phyloP scores from a whole-genome alignment of 2,329 filamentous ascomycete species.

The Trichoderma oligosporum region DNA sequence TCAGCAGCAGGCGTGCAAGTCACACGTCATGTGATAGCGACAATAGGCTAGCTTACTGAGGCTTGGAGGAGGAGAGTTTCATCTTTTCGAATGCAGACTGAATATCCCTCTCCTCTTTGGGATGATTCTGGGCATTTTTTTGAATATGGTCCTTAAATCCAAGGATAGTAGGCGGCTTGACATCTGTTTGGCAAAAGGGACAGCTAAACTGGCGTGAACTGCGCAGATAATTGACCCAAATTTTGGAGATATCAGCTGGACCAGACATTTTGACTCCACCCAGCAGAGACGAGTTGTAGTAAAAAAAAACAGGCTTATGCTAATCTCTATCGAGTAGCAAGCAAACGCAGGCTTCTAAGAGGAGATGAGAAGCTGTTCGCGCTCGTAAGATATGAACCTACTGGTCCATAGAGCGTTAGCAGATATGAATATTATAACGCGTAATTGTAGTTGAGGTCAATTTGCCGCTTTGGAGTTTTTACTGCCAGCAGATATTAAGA shows the following conservation, averaged over 20 bases:
- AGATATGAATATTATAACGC: no score
- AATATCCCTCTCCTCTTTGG: slow-evolving; percentile 26
- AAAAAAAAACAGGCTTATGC: no score
- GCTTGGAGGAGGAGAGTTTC: not conserved
- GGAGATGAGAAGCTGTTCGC: no score
- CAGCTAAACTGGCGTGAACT: slow-evolving; percentile 27
- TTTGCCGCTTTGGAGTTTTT: no score
- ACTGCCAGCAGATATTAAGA: no score
- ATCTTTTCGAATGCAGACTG: slow-evolving; percentile 27
- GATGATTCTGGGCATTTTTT: slow-evolving; percentile 22
- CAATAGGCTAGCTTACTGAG: slow-evolving; percentile 8
- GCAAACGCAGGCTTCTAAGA: no score
- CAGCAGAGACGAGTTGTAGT: not conserved
- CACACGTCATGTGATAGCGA: not conserved
- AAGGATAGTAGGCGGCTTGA: slow-evolving; percentile 25
- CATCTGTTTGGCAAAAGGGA: slow-evolving; percentile 26
- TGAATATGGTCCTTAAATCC: slow-evolving; percentile 29
- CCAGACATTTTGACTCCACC: not conserved
- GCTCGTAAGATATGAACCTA: no score
- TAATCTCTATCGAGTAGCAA: no score
- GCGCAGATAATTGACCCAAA: slow-evolving; percentile 27
- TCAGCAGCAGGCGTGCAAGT: not conserved
- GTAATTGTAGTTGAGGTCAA: no score
- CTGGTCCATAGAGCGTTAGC: no score
- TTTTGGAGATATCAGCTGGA: slow-evolving; percentile 6